Evolutionary conservation across 768 basidiomycete species (phyloP).

Genomic region (Lentinus brumalis): DNA sequence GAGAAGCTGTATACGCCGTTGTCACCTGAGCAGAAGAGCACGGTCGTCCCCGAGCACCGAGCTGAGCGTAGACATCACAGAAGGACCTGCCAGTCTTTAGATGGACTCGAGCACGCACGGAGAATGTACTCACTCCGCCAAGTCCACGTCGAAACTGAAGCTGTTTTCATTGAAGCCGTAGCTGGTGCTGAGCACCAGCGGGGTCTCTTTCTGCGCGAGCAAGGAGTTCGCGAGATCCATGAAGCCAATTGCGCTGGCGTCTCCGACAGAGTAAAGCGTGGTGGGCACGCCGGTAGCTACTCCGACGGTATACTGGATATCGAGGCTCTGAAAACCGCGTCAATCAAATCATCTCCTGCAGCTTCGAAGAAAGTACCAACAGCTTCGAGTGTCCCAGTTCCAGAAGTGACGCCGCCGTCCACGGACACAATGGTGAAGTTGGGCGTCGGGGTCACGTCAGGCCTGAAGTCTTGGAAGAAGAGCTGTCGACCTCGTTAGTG

Average conservation of each 20-base stretch:
- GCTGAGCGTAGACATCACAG: constrained; percentile 35
- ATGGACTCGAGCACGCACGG: background rate
- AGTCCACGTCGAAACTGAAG: constrained; percentile 46
- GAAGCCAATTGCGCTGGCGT: background rate
- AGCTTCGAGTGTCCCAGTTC: constrained; percentile 25
- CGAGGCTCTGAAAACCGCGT: constrained; percentile 27
- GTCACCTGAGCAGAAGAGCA: constrained; percentile 40
- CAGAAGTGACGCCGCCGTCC: constrained; percentile 29
- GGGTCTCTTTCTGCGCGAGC: background rate
- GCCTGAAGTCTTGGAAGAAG: background rate
- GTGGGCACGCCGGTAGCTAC: constrained; percentile 34
- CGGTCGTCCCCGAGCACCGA: constrained; percentile 34
- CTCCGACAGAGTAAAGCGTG: constrained; percentile 34
- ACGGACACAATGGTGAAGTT: constrained; percentile 26
- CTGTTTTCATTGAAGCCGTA: constrained; percentile 24
- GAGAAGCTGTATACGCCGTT: constrained; percentile 35
- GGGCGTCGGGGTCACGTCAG: constrained; percentile 11
- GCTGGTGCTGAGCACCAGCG: constrained; percentile 10
- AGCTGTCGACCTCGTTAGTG: background rate
- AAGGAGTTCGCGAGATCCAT: background rate
- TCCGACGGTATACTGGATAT: constrained; percentile 39
- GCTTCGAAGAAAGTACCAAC: constrained; percentile 1
- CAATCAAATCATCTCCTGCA: too few species aligned
- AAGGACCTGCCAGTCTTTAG: constrained; percentile 34
- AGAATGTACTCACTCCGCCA: constrained; percentile 2